Base-by-base conservation (phyloP, 495 filamentous ascomycete species). In the Neurospora hispaniola region DNA sequence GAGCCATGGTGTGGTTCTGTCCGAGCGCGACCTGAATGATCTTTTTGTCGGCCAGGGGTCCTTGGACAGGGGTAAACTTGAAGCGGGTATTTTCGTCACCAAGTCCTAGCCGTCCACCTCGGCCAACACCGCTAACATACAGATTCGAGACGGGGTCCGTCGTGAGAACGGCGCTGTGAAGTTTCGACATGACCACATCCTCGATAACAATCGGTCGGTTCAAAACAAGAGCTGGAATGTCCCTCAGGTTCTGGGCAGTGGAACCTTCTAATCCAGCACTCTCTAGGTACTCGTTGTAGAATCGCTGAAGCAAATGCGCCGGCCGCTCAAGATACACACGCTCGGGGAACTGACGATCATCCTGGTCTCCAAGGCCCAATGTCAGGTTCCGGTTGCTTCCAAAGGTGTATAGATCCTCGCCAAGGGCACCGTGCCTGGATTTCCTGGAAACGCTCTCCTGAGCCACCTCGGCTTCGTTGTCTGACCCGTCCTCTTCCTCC, bases 371-470 rank as follows among this genome's bases (percentile, higher is more conserved):
- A 75, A 98, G 91, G 3, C 96, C 96, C 54, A 99, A 87, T 9
- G 91, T 94, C 14, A 97, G 82, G 76, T 99, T 99, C 76, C 96
- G 95, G 80, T 97, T 98, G 80, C 93, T 97, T 23, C 96, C 96
- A 79, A 97, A 96, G 0, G 92, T 91, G 76, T 92, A 99, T 0
- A 97, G 81, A 77, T 99, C 96, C 78, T 97, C 94, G 16, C 92
- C 94, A 27, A 78, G 42, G 5, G 68, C 73, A 8, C 41, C 68
- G 42, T 43, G 62, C 62, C 14, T 66, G 27, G 54, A 4, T 38
- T 66, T 66, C 27, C 27, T 66, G 27, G 66, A 38, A 46, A 41
- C n/a, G 4, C 70, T 73, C 41, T 80, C 79, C 69, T 76, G 41
- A 41, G 72, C 71, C 9, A 71, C 75, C 18, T 77, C 74, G 31